These are phyloP conservation scores for Starmera pachycereana DNA, from an alignment of 805 yeast genomes.

Conservation along the genomic window DNA sequence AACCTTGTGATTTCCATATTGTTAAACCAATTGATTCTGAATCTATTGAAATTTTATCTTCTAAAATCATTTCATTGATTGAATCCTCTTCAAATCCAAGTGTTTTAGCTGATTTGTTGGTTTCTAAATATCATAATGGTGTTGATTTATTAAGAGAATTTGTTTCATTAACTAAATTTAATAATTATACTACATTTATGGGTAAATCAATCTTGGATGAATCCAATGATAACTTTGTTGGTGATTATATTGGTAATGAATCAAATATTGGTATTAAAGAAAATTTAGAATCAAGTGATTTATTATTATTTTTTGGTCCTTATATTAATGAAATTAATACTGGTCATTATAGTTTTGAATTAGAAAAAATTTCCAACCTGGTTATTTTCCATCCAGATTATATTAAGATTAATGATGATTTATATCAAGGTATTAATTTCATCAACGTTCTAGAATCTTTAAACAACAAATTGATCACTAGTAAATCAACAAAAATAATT, in stretches of 20 bases:
- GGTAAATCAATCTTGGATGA: conserved; percentile 74
- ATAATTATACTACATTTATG: conserved; percentile 50
- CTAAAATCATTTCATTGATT: conserved; percentile 37
- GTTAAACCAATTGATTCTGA: conserved; percentile 12
- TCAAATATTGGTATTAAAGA: conserved; percentile 38
- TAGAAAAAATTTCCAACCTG: conserved; percentile 27
- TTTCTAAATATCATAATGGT: conserved; percentile 48
- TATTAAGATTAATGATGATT: conserved; percentile 34
- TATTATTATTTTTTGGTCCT: conserved; percentile 63
- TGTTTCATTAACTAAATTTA: conserved; percentile 32
- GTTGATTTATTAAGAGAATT: conserved; percentile 35
- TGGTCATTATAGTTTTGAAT: conserved; percentile 48
- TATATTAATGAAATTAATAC: conserved; percentile 58
- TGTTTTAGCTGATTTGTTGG: conserved; percentile 60
- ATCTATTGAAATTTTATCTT: conserved; percentile 27
- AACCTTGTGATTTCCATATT: conserved; percentile 20
- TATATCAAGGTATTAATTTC: conserved; percentile 34
- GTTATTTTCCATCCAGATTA: conserved; percentile 45
- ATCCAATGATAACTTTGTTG: conserved; percentile 50
- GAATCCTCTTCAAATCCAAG: conserved; percentile 50
- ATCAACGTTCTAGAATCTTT: conserved; percentile 39
- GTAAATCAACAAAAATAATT: conserved; percentile 13
- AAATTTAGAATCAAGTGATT: conserved; percentile 48
- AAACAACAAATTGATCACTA: conserved; percentile 25
- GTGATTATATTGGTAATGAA: conserved; percentile 59